Evolutionary conservation across 768 basidiomycete species (phyloP).

Genomic region (Naganishia randhawae): DNA sequence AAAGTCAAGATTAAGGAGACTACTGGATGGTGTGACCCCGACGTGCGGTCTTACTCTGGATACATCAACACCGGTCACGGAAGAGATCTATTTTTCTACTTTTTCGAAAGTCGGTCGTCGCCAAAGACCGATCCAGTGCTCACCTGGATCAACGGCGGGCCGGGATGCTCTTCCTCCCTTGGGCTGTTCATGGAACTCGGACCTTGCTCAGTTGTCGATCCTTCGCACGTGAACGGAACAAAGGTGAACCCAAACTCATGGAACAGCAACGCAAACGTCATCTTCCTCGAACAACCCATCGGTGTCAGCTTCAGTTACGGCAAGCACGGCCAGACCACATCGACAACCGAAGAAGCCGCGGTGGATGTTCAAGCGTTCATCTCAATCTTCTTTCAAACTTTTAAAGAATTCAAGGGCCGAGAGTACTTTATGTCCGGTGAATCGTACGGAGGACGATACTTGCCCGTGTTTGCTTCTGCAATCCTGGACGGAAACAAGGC

Average conservation of each 20-base stretch:
- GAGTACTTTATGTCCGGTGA: conserved; percentile 69
- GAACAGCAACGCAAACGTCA: conserved; percentile 52
- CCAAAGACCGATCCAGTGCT: conserved; percentile 47
- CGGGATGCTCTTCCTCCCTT: conserved; percentile 59
- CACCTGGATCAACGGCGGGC: conserved; percentile 55
- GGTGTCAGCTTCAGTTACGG: conserved; percentile 54
- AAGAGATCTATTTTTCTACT: conserved; percentile 58
- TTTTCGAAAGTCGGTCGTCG: conserved; percentile 64
- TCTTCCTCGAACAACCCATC: conserved; percentile 62
- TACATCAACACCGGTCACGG: conserved; percentile 48
- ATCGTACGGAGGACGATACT: conserved; percentile 51
- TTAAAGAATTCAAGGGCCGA: conserved; percentile 66
- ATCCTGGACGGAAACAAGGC: conserved; percentile 68
- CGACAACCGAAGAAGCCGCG: conserved; percentile 75
- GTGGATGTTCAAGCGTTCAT: conserved; percentile 71
- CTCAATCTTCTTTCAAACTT: conserved; percentile 73
- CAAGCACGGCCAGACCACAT: conserved; percentile 61
- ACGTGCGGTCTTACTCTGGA: conserved; percentile 49
- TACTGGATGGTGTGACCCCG: conserved; percentile 54
- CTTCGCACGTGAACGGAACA: conserved; percentile 47
- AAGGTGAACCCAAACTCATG: conserved; percentile 49
- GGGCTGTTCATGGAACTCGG: conserved; percentile 73
- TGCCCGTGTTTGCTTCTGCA: conserved; percentile 63
- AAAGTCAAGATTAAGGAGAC: conserved; percentile 53
- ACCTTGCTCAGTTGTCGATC: conserved; percentile 62